Base-by-base conservation (phyloP, 192 early-diverging fungal species). In the Fimicolochytrium jonesii region DNA sequence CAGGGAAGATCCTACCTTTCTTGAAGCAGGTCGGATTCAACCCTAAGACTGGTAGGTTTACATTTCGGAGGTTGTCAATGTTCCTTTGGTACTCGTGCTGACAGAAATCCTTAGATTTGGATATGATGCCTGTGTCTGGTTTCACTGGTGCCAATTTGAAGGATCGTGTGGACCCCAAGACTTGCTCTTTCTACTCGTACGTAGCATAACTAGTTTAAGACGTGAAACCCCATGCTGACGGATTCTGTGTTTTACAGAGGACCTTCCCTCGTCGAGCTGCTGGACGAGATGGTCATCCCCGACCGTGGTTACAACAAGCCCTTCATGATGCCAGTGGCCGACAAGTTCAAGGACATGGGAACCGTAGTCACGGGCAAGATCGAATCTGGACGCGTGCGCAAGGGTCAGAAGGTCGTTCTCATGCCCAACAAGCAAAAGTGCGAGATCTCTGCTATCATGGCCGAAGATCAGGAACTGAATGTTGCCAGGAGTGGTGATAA, bases 291-390 rank as follows among this genome's bases (percentile, higher is more conserved):
- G 79, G 78, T 89, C 61, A 72, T 92, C 25, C 74, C 87, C 3
- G 92, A 96, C 59, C 86, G 95, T 69, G 93, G 95, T 61, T 73
- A 88, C 42, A 81, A 86, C 67, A 91, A 88, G 1, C 94, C 95
- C 17, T 72, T 99, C 58, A 86, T 95, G 73, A 88, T 99, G 72
- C 92, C 97, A 46, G 87, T 99, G 68, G 83, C 87, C 60, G 95
- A 95, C 71, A 97, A 93, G 68, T 92, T 91, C 82, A 92, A 90
- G 72, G 94, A 99, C 68, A 95, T 98, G 95, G 97, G 97, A 55
- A 95, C 92, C 1, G 74, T 99, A 34, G 82, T 97, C 33, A 87
- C 87, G 15, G 97, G 97, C 59, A 99, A 99, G 81, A 84, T 99
- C 56, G 97, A 99, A 74, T 89, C 92, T 31, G 97, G 97, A 28